phyloP scores from a whole-genome alignment of 305 asterid species.

The Solanum hybrid region DNA sequence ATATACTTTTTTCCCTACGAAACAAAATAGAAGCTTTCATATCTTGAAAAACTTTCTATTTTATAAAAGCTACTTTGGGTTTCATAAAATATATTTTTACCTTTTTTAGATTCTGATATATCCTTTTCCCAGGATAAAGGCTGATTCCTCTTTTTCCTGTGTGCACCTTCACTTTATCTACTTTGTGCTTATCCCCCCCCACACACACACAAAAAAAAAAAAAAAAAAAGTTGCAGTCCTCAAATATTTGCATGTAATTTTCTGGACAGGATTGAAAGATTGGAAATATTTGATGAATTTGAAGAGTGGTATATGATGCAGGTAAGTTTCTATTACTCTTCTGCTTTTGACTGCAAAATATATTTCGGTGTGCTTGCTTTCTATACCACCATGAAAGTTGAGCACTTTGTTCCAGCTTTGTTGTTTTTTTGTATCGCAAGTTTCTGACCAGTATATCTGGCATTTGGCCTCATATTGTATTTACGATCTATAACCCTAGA shows the following conservation, averaged over 20 bases:
- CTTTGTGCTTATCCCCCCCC: neutral
- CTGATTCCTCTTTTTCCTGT: slow-evolving; percentile 9
- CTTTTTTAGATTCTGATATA: slow-evolving; percentile 10
- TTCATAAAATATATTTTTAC: neutral
- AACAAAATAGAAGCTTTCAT: neutral
- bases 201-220: neutral
- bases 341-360: slow-evolving; percentile 4
- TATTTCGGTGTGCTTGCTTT: neutral
- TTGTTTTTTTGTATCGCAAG: neutral
- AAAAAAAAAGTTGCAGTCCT: neutral
- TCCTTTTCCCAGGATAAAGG: slow-evolving; percentile 13
- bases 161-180: slow-evolving; percentile 19
- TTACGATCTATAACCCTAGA: neutral
- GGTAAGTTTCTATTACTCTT: slow-evolving; percentile 47
- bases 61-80: neutral
- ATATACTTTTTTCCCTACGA: neutral
- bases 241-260: slow-evolving; percentile 12
- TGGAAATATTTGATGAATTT: slow-evolving; percentile 95
- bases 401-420: neutral
- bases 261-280: slow-evolving; percentile 64
- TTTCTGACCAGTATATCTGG: neutral
- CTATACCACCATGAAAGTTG: neutral
- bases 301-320: slow-evolving; percentile 99
- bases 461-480: neutral
- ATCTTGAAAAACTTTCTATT: neutral